phyloP scores from a whole-genome alignment of 1,284 basidiomycete species.

The Pseudomicrostroma phylloplanum region DNA sequence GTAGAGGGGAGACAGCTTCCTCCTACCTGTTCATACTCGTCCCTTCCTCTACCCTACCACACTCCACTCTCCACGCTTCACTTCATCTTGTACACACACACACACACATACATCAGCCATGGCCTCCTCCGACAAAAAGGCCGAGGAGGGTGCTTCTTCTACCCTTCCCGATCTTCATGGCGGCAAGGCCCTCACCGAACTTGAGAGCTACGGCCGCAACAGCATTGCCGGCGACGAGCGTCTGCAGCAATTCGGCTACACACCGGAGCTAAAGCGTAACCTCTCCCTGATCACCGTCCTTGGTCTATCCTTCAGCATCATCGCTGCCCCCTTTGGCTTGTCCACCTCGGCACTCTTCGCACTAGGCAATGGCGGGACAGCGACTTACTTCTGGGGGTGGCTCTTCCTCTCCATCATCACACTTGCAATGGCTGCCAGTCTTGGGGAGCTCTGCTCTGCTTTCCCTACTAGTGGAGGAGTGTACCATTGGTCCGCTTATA shows the following conservation, averaged over 20 bases:
- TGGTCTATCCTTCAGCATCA: slow-evolving; percentile 53
- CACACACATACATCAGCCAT: too few relatives aligned
- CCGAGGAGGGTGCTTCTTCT: too few relatives aligned
- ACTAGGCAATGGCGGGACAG: slow-evolving; percentile 52
- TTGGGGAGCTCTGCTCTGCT: slow-evolving; percentile 55
- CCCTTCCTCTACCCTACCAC: too few relatives aligned
- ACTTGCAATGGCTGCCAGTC: slow-evolving; percentile 53
- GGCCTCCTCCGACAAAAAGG: too few relatives aligned
- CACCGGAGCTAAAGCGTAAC: slow-evolving; percentile 50
- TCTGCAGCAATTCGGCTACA: slow-evolving; percentile 50
- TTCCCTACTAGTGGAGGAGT: slow-evolving; percentile 55
- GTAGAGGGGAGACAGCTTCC: too few relatives aligned
- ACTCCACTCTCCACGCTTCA: too few relatives aligned
- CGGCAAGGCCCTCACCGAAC: not conserved
- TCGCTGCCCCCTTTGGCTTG: slow-evolving; percentile 53
- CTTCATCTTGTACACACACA: too few relatives aligned
- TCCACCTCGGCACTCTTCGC: slow-evolving; percentile 53
- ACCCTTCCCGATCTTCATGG: not conserved
- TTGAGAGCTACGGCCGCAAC: not conserved
- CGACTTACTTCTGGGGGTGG: slow-evolving; percentile 53
- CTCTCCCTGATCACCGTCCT: slow-evolving; percentile 55
- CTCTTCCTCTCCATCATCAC: slow-evolving; percentile 54
- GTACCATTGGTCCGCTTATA: slow-evolving; percentile 54
- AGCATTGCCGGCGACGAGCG: slow-evolving; percentile 1
- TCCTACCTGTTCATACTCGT: too few relatives aligned